Percentiles rank a stretch among this genome's conserved stretches.
These are phyloP conservation scores for Davidsoniella eucalypti DNA, from an alignment of 2,329 filamentous ascomycete species.

Conservation along the genomic window DNA sequence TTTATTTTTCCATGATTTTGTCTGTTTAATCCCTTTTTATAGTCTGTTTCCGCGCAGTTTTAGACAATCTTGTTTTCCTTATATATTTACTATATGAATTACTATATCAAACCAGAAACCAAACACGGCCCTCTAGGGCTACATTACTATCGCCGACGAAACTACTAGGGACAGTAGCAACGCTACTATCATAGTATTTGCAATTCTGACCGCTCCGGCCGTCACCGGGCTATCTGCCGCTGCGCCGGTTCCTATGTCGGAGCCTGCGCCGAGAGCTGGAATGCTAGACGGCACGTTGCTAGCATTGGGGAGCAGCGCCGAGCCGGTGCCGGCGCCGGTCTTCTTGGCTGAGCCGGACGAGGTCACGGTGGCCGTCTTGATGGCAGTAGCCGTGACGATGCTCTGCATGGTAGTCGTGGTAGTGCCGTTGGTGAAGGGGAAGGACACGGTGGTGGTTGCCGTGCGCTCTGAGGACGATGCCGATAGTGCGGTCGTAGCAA, in stretches of 20 bases:
- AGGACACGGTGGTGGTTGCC: neutral
- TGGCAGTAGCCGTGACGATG: constrained; percentile 6
- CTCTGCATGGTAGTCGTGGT: neutral
- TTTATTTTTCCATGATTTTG: no score
- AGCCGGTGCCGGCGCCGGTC: neutral
- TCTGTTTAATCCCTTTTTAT: no score
- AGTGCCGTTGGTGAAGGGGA: constrained; percentile 4
- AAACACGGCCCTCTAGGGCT: no score
- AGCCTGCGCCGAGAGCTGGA: constrained; percentile 6
- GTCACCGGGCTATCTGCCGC: neutral
- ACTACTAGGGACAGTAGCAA: neutral
- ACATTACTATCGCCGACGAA: neutral
- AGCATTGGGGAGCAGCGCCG: constrained; percentile 2
- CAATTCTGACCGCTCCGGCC: neutral
- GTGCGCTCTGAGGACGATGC: neutral
- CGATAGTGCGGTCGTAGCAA: neutral
- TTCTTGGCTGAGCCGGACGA: neutral
- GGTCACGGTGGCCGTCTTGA: constrained; percentile 8
- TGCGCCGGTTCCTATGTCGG: neutral
- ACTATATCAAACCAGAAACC: no score
- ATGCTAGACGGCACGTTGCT: constrained; percentile 9
- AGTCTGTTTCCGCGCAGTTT: no score
- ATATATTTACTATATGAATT: no score
- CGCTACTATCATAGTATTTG: neutral
- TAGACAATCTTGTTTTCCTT: no score